These are phyloP conservation scores for Cyclostephanos invisitatus DNA, from an alignment of 108 stramenopile genomes.

Conservation along the genomic window DNA sequence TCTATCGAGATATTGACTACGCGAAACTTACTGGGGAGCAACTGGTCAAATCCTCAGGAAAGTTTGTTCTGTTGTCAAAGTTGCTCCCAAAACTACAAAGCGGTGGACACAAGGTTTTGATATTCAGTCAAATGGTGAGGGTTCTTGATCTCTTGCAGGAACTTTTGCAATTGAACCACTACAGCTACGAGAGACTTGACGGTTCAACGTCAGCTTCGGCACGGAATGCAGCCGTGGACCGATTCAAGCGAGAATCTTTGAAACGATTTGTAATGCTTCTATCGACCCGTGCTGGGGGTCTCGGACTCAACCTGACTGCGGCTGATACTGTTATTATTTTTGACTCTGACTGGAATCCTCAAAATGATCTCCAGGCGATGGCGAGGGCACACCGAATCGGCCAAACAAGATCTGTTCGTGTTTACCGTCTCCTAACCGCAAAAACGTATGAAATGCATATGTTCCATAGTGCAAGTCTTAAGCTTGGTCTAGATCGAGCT, in stretches of 20 bases:
- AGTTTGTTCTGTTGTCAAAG: slow-evolving; percentile 83
- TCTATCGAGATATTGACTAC: slow-evolving; percentile 51
- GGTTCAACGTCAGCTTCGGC: slow-evolving; percentile 87
- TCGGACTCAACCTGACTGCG: slow-evolving; percentile 89
- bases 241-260: slow-evolving; percentile 80
- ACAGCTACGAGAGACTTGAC: slow-evolving; percentile 85
- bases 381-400: slow-evolving; percentile 97
- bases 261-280: slow-evolving; percentile 95
- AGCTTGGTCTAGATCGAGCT: slow-evolving; percentile 95
- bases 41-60: slow-evolving; percentile 87
- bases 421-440: slow-evolving; percentile 89
- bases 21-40: slow-evolving; percentile 76
- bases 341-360: slow-evolving; percentile 79
- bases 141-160: slow-evolving; percentile 94
- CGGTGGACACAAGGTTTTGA: slow-evolving; percentile 89
- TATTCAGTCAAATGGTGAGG: slow-evolving; percentile 97
- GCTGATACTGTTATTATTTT: slow-evolving; percentile 98
- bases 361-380: slow-evolving; percentile 94
- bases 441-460: slow-evolving; percentile 98
- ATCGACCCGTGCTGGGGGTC: slow-evolving; percentile 91
- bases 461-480: slow-evolving; percentile 96
- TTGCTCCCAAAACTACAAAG: slow-evolving; percentile 88
- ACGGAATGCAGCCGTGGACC: slow-evolving; percentile 89
- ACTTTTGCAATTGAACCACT: slow-evolving; percentile 77
- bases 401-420: slow-evolving; percentile 78